Conservation (phyloP, 768 basidiomycete genomes). For the Artomyces pyxidatus region DNA sequence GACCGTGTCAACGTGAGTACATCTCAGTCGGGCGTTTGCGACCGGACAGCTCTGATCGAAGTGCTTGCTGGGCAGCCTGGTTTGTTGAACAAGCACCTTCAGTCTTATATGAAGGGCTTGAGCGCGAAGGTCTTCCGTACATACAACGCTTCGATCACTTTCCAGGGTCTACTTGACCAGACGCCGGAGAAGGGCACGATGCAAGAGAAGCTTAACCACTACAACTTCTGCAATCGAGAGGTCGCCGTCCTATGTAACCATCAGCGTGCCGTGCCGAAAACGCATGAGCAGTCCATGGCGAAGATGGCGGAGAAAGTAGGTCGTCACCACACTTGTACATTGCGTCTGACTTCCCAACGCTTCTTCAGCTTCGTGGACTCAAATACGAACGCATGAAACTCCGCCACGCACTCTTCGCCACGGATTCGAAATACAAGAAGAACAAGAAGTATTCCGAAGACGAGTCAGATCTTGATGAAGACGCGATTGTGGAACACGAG, state of each 20-base stretch:
- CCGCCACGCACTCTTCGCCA: slow-evolving; percentile 73
- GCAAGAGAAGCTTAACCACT: slow-evolving; percentile 96
- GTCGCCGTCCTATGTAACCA: slow-evolving; percentile 99
- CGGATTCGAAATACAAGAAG: slow-evolving; percentile 78
- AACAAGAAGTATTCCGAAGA: slow-evolving; percentile 67
- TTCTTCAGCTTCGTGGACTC: slow-evolving; percentile 62
- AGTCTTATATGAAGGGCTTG: slow-evolving; percentile 91
- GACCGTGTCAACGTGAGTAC: slow-evolving; percentile 85
- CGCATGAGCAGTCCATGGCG: slow-evolving; percentile 88
- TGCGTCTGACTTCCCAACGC: not conserved
- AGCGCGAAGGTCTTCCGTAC: slow-evolving; percentile 99
- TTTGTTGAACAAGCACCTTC: slow-evolving; percentile 85
- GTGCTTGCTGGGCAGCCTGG: slow-evolving; percentile 70
- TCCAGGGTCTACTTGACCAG: slow-evolving; percentile 83
- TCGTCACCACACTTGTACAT: slow-evolving; percentile 4
- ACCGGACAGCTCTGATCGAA: too few relatives aligned
- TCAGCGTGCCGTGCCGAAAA: slow-evolving; percentile 90
- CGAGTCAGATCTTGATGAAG: slow-evolving; percentile 93
- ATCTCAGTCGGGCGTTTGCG: not conserved
- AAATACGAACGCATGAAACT: slow-evolving; percentile 99
- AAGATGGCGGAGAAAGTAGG: slow-evolving; percentile 87
- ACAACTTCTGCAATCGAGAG: slow-evolving; percentile 94
- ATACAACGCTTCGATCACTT: slow-evolving; percentile 95
- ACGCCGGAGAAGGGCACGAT: slow-evolving; percentile 62
- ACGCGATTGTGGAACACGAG: slow-evolving; percentile 79